Evolutionary conservation across 2,329 filamentous ascomycete genomes (phyloP), one percentile per base, ranked within the genome.

Genomic region (Hypocreales sp.): DNA sequence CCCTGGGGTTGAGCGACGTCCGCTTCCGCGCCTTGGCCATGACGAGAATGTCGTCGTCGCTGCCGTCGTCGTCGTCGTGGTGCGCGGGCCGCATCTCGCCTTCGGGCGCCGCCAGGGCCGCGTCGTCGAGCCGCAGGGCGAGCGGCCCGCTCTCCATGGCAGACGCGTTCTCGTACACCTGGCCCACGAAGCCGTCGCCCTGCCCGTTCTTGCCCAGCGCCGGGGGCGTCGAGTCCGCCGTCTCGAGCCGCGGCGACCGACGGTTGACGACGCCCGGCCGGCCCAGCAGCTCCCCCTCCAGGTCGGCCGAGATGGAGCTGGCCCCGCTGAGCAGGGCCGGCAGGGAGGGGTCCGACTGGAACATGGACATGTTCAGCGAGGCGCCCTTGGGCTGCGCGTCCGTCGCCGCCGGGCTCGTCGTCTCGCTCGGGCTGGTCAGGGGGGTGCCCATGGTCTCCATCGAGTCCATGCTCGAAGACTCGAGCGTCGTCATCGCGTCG

Each of bases 311-410:
- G 8, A 75, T 61, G 3, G 72, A 77, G 40, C 70, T 74, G 7
- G 70, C 67, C 8, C 71, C 67, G 31, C 71, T 76, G 8, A 76
- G 55, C 7, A 76, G 51, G 6, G 71, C 70, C 8, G 72, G 72
- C 3, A 77, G 48, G 5, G 72, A 77, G 0, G 70, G 71, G 28
- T 76, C 71, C 4, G 71, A 76, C 30, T 67, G 67, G 44, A 72
- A 74, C 3, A 54, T 56, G 11, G 64, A 40, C 38, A 64, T 62
- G 7, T 59, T 53, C 5, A 63, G 61, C 4, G 58, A 54, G 1
- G 53, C 44, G n/a, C 50, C 53, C 33, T 56, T 56, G 14, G 48
- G 48, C 5, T 52, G 46, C 6, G 45, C 45, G 23, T 53, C 53
- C 3, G 53, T 48, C 13, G 55, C 58, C 5, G 61, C 47, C 5